phyloP scores from a whole-genome alignment of 495 filamentous ascomycete genomes.

The Clohesyomyces aquaticus region DNA sequence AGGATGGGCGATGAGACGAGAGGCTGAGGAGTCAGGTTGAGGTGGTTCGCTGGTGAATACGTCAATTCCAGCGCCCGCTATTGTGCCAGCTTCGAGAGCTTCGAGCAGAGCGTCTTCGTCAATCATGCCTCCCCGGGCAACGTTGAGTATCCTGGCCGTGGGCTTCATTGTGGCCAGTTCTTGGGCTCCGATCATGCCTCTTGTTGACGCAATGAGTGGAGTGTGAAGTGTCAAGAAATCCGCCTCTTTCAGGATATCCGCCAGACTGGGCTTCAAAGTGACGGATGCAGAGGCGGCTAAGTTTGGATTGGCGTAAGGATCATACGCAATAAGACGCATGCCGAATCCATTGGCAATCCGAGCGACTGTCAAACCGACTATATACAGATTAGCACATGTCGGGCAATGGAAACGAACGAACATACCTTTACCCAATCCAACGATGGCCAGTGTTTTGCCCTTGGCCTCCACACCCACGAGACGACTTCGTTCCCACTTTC shows the following conservation, averaged over 20 bases:
- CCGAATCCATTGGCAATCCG: slow-evolving; percentile 69
- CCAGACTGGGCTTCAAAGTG: slow-evolving; percentile 55
- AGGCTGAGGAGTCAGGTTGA: slow-evolving; percentile 54
- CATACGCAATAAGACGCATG: slow-evolving; percentile 67
- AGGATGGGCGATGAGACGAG: slow-evolving; percentile 61
- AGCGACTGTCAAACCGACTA: slow-evolving; percentile 72
- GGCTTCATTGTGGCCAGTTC: slow-evolving; percentile 71
- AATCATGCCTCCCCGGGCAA: slow-evolving; percentile 74
- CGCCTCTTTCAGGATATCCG: slow-evolving; percentile 60
- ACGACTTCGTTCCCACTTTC: slow-evolving; percentile 70
- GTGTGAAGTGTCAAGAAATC: slow-evolving; percentile 80
- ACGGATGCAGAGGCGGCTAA: slow-evolving; percentile 63
- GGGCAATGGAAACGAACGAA: too few species aligned
- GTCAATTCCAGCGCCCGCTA: slow-evolving; percentile 74
- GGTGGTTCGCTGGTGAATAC: slow-evolving; percentile 76
- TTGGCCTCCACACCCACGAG: slow-evolving; percentile 72
- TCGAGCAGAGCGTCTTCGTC: slow-evolving; percentile 70
- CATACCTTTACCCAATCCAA: slow-evolving; percentile 67
- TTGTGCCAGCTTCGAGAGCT: slow-evolving; percentile 66
- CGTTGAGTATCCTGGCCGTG: slow-evolving; percentile 68
- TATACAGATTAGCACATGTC: background rate
- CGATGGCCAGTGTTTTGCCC: slow-evolving; percentile 67
- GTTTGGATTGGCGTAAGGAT: slow-evolving; percentile 68
- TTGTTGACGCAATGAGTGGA: slow-evolving; percentile 70
- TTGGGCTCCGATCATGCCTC: slow-evolving; percentile 62